Evolutionary conservation across 441 rosid genomes (phyloP), one percentile per base, ranked within the genome.

Genomic region (Bocquillonia castaneifolia): DNA sequence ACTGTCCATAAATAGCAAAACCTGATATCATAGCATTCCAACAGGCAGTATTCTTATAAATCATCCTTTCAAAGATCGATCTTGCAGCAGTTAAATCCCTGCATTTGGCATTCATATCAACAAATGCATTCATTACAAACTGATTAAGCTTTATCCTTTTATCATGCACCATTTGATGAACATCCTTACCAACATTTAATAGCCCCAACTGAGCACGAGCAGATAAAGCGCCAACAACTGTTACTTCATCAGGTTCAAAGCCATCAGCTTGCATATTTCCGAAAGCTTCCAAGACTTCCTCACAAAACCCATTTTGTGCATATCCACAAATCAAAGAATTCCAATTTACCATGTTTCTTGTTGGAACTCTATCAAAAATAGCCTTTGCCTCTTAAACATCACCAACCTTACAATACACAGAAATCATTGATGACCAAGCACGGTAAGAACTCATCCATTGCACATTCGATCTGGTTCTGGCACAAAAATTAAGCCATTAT

Each of bases 361-460:
- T 15, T 1, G 78, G 72, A 57, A 78, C 62, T 56, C 59, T 70
- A 54, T 80, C 79, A 70, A 80, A 75, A 64, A 70, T 71, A 10
- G 58, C 61, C 36, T 70, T 76, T 12, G 84, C 84, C 63, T 74
- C 79, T 2, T n/a, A 23, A 2, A 83, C 77, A 28, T 69, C 70
- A 40, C 83, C 82, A 61, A 65, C 53, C 71, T 58, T 81, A 59
- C 75, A 81, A 72, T 81, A 81, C 57, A 85, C 85, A 22, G 85
- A 79, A 67, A 77, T 63, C 82, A 83, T 78, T 12, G 79, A 79
- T 57, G 87, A 81, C 85, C 83, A 83, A 17, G 59, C 87, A 83
- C 18, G 71, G 17, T 71, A 61, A 60, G 82, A 78, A 40, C 83
- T 67, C 86, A 81, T 72, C 37, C 66, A n/a, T n/a, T n/a, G n/a